Base-by-base conservation (phyloP, 495 filamentous ascomycete species). In the Xylaria curta region DNA sequence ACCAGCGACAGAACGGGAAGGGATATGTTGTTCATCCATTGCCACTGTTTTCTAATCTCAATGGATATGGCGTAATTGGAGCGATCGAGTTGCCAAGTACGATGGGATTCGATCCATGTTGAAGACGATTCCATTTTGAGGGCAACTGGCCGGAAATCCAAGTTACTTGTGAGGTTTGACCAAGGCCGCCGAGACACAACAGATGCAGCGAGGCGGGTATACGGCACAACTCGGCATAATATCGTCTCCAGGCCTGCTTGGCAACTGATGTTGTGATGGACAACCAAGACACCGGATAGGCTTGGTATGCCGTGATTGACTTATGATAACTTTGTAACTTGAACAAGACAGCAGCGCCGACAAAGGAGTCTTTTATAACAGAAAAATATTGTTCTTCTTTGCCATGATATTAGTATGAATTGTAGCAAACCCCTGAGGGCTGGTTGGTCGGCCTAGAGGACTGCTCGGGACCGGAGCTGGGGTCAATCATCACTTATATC, bases 201-300 rank as follows among this genome's bases (percentile, higher is more conserved):
- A 26, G 53, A 33, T 58, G 53, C 26, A 33, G 53, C 26, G 10
- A 26, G 53, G 26, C 53, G 53, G 53, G 26, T 31, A 58, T 58
- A 58, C 53, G 53, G 53, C 53, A 58, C 53, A 31, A 58, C 10
- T 31, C 24, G 53, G 60, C 60, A 46, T 21, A 63, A 26, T 1
- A 63, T 6, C 44, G 60, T 44, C 38, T 46, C 60, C 38, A 40
- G 36, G 1, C 10, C 60, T 7, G 60, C 60, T 63, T 63, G 60
- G 60, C 60, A 46, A 63, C 36, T 40, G 33, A 63, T 63, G 60
- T 63, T 63, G 38, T 63, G 60, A 63, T 46, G 36, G 4, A n/a
- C 19, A 21, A 38, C 60, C 60, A 63, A 63, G 60, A 63, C 38
- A 63, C 36, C 21, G 5, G 38, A 3, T 5, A 15, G 38, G 60